These are phyloP conservation scores for Myxozyma geophila DNA, from an alignment of 805 yeast genomes.

Conservation along the genomic window DNA sequence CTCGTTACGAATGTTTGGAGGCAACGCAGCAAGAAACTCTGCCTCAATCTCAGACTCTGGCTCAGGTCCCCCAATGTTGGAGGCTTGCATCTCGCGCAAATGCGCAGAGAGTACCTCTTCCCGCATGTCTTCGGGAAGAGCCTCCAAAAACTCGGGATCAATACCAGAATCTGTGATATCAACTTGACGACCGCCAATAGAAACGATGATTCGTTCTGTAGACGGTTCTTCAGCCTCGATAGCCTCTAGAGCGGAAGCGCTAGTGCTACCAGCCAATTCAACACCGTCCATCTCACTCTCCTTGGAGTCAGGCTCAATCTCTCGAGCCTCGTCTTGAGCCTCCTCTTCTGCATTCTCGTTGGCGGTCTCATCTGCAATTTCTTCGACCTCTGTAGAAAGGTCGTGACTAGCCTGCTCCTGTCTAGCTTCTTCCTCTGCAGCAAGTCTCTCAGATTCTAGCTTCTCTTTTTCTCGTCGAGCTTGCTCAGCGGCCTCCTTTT, in stretches of 20 bases:
- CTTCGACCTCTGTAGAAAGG: not conserved
- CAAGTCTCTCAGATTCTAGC: slow-evolving; percentile 12
- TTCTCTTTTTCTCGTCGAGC: slow-evolving; percentile 40
- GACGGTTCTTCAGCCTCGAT: slow-evolving; percentile 31
- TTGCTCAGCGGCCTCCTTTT: slow-evolving; percentile 42
- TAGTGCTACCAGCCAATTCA: slow-evolving; percentile 4
- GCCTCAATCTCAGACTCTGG: slow-evolving; percentile 69
- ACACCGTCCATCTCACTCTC: slow-evolving; percentile 23
- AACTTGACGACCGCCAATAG: slow-evolving; percentile 75
- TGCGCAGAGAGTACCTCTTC: slow-evolving; percentile 91
- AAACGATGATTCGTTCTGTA: slow-evolving; percentile 64
- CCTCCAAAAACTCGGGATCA: slow-evolving; percentile 87
- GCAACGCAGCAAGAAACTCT: slow-evolving; percentile 79
- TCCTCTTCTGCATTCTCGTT: slow-evolving; percentile 36
- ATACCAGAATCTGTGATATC: slow-evolving; percentile 89
- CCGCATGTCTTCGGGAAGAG: slow-evolving; percentile 89
- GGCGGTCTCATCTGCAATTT: slow-evolving; percentile 36
- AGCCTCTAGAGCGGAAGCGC: not conserved
- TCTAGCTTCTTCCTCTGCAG: slow-evolving; percentile 11
- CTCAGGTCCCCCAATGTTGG: slow-evolving; percentile 48
- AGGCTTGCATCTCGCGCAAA: slow-evolving; percentile 65
- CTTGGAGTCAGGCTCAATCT: slow-evolving; percentile 6
- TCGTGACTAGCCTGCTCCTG: not conserved
- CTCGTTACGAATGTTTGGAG: slow-evolving; percentile 59
- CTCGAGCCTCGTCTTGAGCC: slow-evolving; percentile 1